These are phyloP conservation scores for Cubamyces lactineus DNA, from an alignment of 768 basidiomycete species.

Conservation along the genomic window DNA sequence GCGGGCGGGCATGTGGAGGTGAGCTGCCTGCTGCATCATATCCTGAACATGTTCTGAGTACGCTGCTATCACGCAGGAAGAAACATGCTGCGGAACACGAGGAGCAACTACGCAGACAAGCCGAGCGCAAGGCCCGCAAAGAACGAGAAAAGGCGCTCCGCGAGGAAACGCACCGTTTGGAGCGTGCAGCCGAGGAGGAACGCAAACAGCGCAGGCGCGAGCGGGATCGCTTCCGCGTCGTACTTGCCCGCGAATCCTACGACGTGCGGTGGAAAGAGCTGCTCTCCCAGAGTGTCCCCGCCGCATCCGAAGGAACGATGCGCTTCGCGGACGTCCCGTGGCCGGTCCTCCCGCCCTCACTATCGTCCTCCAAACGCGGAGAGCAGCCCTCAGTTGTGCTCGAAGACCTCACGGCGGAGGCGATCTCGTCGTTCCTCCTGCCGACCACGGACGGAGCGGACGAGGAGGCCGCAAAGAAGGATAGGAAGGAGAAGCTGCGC, in stretches of 20 bases:
- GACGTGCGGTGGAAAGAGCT: slow-evolving; percentile 60
- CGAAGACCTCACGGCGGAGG: slow-evolving; percentile 58
- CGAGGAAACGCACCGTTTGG: slow-evolving; percentile 55
- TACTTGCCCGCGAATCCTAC: slow-evolving; percentile 55
- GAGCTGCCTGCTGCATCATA: slow-evolving; percentile 26
- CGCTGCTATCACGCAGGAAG: slow-evolving; percentile 46
- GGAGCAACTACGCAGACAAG: slow-evolving; percentile 60
- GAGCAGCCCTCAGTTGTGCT: slow-evolving; percentile 16
- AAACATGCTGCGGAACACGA: slow-evolving; percentile 69
- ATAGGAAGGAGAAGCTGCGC: slow-evolving; percentile 61
- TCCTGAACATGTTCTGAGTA: neutral
- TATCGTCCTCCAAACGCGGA: neutral
- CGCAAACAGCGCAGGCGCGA: slow-evolving; percentile 52
- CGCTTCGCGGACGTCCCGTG: slow-evolving; percentile 70
- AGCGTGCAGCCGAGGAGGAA: slow-evolving; percentile 55
- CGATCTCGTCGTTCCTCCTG: slow-evolving; percentile 62
- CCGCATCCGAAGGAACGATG: slow-evolving; percentile 36
- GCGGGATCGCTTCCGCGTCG: slow-evolving; percentile 46
- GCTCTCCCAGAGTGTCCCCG: slow-evolving; percentile 37
- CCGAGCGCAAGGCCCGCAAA: slow-evolving; percentile 52
- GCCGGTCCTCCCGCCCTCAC: slow-evolving; percentile 49
- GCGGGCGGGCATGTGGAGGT: slow-evolving; percentile 84
- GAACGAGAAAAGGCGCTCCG: slow-evolving; percentile 57
- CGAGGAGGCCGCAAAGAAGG: slow-evolving; percentile 44
- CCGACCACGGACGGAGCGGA: slow-evolving; percentile 15